Evolutionary conservation across 129 eudicot species (phyloP), one percentile per base, ranked within the genome.

Genomic region (Scalesia atractyloides): DNA sequence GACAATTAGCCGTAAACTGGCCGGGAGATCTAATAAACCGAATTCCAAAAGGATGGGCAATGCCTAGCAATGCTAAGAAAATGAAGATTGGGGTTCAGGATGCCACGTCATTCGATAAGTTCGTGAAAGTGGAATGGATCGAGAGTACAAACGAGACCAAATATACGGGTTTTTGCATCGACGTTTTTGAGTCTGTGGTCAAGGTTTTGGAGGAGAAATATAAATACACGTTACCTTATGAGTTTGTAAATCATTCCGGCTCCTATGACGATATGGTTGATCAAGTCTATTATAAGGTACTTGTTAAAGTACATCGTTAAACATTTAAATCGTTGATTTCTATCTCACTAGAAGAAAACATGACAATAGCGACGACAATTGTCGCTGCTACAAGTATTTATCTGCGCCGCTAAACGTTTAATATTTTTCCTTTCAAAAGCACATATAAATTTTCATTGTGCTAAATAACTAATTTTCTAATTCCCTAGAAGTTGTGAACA

Each of bases 81-180:
- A 8, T 84, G 81, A 79, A 20, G 70, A 79, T 85, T 3, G 89
- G 86, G 5, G 84, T 85, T 51, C 89, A 84, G 2, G 64, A 59
- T 12, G 48, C n/a, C 2, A 34, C 82, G 2, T 81, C 81, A 5
- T 85, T 85, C n/a, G 65, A 79, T 2, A 73, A 76, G 58, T 79
- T 78, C 60, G 86, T 82, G 64, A 79, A 75, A 64, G 76, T 69
- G 51, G 68, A 43, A 54, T 17, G 47, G 61, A 63, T 50, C 16
- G 53, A 46, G 46, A 74, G 73, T 37, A 9, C 79, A 19, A 65
- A 74, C 20, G 48, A 79, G 54, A 52, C 66, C 4, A 24, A 7
- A 15, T 69, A 66, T 65, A n/a, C 75, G 4, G 82, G 84, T 59
- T 72, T 83, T 52, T 79, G 78, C 22, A 79, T 79, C 17, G 73